Base-by-base conservation (phyloP, 2,329 filamentous ascomycete species). In the Trichoderma gracile region DNA sequence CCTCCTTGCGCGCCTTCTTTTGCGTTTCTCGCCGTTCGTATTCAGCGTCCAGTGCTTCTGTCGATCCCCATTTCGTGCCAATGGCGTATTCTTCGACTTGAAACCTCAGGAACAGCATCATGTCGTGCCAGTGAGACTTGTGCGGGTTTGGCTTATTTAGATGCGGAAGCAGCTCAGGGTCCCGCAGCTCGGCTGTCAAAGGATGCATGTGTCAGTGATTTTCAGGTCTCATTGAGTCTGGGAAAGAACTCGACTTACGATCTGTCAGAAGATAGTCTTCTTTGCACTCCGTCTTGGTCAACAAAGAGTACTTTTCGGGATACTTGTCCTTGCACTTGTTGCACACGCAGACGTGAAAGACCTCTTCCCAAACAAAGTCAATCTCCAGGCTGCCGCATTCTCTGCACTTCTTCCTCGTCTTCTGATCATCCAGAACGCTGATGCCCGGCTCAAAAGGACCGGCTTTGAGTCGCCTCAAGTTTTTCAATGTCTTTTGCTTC, bases 231-330 rank as follows among this genome's bases (percentile, higher is more conserved):
- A n/a, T n/a, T n/a, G n/a, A n/a, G n/a, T n/a, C n/a, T n/a, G n/a
- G 19, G 4, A 15, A 17, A 0, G 12, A 10, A 10, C 2, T 23
- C 1, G 14, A 85, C 89, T 80, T 74, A 92, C 89, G 89, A 72
- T 98, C 94, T 2, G 95, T 99, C 49, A 99, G 80, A 1, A 99
- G 84, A 76, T 99, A 99, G 75, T 99, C 95, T 76, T 97, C 92
- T 72, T 89, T 90, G 66, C 91, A 95, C 80, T 99, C 95, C 64
- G 95, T 98, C 82, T 99, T 99, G 1, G 95, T 99, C 67, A 99
- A 80, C 12, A 99, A 82, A 68, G 90, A 96, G 79, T 99, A 99
- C 76, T 94, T 97, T 67, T 98, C 94, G 0, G 94, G 93, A 25
- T 82, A 81, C 71, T 91, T 92, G 59, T 98, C 93, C 78, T 97